A percentile compares a stretch with the other conserved stretches of the same genome.
Evolutionary conservation across 169 alveolate species (phyloP).

Genomic region (Cytauxzoon felis): DNA sequence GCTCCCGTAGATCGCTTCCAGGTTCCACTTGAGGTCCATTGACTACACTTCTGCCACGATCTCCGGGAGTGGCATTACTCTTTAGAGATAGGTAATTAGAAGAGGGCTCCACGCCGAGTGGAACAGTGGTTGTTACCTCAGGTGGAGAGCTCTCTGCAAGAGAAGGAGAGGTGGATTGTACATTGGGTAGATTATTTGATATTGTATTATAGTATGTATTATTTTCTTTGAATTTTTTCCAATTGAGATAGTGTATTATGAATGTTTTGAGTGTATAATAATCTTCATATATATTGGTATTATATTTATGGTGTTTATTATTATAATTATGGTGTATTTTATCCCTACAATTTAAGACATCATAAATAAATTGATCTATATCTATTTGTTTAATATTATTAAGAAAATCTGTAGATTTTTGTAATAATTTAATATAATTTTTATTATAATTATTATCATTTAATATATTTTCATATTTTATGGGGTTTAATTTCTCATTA

Average conservation of each 20-base stretch:
- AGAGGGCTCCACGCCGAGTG: no score
- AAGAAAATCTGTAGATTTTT: constrained; percentile 2
- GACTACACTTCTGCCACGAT: no score
- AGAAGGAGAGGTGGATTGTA: no score
- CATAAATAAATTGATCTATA: constrained; percentile 51
- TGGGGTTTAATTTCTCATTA: constrained; percentile 25
- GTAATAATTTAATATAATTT: constrained; percentile 11
- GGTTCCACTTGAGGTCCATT: no score
- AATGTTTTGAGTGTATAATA: constrained; percentile 49
- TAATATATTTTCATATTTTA: constrained; percentile 21
- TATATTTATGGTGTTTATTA: constrained; percentile 20
- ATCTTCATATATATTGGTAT: constrained; percentile 35
- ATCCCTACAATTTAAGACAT: constrained; percentile 44
- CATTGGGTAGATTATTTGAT: no score
- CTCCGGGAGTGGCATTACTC: no score
- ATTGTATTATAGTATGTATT: no score
- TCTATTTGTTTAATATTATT: constrained; percentile 6
- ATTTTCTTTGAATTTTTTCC: neutral
- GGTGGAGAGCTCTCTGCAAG: no score
- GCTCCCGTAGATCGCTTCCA: no score
- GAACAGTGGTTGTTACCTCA: no score
- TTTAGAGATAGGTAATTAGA: no score
- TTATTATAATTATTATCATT: constrained; percentile 13
- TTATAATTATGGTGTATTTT: constrained; percentile 1
- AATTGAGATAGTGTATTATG: constrained; percentile 51